Conservation (phyloP, 1,284 basidiomycete genomes). For the Cutaneotrichosporon dermatis region DNA sequence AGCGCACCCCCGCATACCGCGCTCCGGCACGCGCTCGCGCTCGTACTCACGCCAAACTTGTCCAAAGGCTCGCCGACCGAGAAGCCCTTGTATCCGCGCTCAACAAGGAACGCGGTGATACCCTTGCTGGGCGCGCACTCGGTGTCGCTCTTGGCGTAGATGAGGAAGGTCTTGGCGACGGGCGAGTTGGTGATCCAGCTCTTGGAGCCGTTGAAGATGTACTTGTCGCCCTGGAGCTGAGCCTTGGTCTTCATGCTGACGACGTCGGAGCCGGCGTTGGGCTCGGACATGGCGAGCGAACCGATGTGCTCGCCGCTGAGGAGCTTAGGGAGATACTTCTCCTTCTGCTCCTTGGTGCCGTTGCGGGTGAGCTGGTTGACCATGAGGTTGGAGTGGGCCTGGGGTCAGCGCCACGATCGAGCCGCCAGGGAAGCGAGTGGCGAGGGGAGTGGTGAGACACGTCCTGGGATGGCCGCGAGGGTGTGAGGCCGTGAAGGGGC, state of each 20-base stretch:
- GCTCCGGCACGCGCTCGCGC: no score
- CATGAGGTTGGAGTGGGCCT: constrained; percentile 85
- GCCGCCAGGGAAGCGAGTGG: not conserved
- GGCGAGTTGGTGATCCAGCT: constrained; percentile 98
- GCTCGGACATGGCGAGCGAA: constrained; percentile 89
- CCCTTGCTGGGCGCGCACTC: constrained; percentile 66
- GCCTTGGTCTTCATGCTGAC: constrained; percentile 83
- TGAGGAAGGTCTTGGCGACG: constrained; percentile 78
- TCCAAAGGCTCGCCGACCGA: constrained; percentile 85
- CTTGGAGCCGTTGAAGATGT: constrained; percentile 80
- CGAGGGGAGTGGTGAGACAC: no score
- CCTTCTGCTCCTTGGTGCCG: constrained; percentile 75
- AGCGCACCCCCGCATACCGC: no score
- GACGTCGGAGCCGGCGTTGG: constrained; percentile 85
- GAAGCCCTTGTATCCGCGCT: constrained; percentile 75
- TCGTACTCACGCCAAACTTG: constrained; percentile 66
- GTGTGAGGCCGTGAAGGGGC: no score
- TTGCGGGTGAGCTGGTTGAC: constrained; percentile 65
- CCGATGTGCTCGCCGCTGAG: constrained; percentile 79
- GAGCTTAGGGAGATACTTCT: constrained; percentile 80
- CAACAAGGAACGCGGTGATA: constrained; percentile 88
- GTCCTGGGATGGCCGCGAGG: no score
- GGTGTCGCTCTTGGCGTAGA: constrained; percentile 86
- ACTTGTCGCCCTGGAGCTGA: constrained; percentile 64
- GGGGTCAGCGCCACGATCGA: not conserved